These are phyloP conservation scores for Microascus cirrosus DNA, from an alignment of 2,329 filamentous ascomycete genomes.

Conservation along the genomic window DNA sequence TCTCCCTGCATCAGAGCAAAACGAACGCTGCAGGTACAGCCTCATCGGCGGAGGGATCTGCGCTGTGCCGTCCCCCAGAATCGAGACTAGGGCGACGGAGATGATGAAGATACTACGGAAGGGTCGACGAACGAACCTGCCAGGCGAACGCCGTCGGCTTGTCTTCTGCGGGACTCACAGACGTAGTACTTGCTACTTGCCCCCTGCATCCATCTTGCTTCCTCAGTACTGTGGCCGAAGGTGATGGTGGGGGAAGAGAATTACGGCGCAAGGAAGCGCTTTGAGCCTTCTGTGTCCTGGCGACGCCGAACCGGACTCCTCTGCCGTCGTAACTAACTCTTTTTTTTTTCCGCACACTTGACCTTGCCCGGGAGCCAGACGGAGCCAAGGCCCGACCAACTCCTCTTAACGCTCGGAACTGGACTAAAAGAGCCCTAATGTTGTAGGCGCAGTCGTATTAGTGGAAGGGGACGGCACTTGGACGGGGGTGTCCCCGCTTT, in stretches of 20 bases:
- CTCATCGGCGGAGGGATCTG: conserved; percentile 4
- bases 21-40: neutral
- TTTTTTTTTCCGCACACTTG: neutral
- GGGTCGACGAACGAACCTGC: neutral
- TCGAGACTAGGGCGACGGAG: neutral
- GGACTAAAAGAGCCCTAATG: no score
- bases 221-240: no score
- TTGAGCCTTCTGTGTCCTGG: neutral
- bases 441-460: no score
- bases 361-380: neutral
- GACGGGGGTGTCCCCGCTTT: neutral
- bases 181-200: no score
- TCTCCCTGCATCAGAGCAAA: conserved; percentile 1
- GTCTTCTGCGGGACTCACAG: no score
- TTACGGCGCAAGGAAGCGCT: neutral
- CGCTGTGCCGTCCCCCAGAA: neutral
- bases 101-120: neutral
- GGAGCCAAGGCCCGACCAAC: neutral
- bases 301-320: neutral
- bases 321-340: neutral
- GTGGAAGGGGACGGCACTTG: neutral
- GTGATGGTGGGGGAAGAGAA: neutral
- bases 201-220: no score
- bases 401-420: no score
- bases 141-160: neutral